phyloP scores from a whole-genome alignment of 768 basidiomycete genomes.

The Suillus paluster region DNA sequence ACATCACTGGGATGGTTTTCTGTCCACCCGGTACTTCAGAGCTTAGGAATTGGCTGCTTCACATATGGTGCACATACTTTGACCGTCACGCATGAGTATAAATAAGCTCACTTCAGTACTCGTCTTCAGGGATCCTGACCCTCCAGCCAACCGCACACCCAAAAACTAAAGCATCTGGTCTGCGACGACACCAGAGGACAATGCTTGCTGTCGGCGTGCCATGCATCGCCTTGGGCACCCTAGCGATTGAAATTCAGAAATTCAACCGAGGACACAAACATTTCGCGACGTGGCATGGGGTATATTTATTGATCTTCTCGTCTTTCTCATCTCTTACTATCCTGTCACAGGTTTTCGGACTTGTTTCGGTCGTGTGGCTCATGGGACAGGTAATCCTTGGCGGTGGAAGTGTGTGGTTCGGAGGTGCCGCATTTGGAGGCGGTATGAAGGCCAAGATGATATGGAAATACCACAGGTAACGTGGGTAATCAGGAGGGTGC shows the following conservation, averaged over 20 bases:
- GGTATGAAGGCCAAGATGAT: slow-evolving; percentile 69
- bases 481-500: background rate
- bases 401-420: slow-evolving; percentile 78
- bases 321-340: background rate
- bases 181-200: slow-evolving; percentile 70
- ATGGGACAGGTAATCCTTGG: slow-evolving; percentile 64
- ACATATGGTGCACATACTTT: slow-evolving; percentile 60
- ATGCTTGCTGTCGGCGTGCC: slow-evolving; percentile 62
- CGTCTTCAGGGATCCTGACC: slow-evolving; percentile 64
- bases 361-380: slow-evolving; percentile 66
- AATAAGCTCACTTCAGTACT: background rate
- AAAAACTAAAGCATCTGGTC: slow-evolving; percentile 65
- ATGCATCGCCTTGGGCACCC: slow-evolving; percentile 58
- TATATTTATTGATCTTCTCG: slow-evolving; percentile 37
- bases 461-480: slow-evolving; percentile 85
- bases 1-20: slow-evolving; percentile 60
- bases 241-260: slow-evolving; percentile 71
- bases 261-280: slow-evolving; percentile 51
- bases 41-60: slow-evolving; percentile 56
- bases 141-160: slow-evolving; percentile 76
- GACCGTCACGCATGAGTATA: background rate
- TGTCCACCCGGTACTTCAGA: slow-evolving; percentile 68
- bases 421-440: slow-evolving; percentile 72
- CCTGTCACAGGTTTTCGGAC: slow-evolving; percentile 58
- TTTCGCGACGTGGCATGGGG: slow-evolving; percentile 78